Conservation (phyloP, 805 yeast genomes). For the Sugiyamaella americana region DNA sequence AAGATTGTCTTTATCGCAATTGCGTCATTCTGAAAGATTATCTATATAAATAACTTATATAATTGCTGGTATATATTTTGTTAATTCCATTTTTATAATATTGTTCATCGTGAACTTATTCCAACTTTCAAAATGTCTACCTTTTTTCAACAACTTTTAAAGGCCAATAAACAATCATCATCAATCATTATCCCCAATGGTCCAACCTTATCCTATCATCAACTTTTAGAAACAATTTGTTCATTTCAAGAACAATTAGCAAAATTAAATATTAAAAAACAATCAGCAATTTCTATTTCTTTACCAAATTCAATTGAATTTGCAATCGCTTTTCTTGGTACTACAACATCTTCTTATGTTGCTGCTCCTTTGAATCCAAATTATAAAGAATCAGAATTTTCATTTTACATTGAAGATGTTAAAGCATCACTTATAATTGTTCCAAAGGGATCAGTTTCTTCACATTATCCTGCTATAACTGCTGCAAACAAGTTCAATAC, state of each 20-base stretch:
- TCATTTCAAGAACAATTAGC: constrained; percentile 4
- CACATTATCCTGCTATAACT: constrained; percentile 40
- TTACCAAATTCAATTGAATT: constrained; percentile 58
- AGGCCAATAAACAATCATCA: constrained; percentile 2
- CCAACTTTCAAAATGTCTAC: constrained; percentile 20
- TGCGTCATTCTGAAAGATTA: no score
- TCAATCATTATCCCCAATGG: constrained; percentile 15
- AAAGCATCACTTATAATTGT: constrained; percentile 53
- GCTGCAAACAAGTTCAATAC: constrained; percentile 46
- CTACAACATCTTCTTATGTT: constrained; percentile 49
- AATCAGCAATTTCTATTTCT: constrained; percentile 51
- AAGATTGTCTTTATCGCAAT: no score
- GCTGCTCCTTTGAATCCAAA: constrained; percentile 67
- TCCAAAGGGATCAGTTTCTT: constrained; percentile 43
- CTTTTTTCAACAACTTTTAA: constrained; percentile 12
- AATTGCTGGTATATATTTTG: no score
- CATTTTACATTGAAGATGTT: constrained; percentile 58
- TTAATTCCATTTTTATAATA: no score
- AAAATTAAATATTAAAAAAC: constrained; percentile 16
- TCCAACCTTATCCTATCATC: neutral
- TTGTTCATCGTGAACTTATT: no score
- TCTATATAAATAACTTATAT: no score
- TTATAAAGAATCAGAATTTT: constrained; percentile 55
- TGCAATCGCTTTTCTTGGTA: constrained; percentile 48
- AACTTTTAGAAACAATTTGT: constrained; percentile 1